Evolutionary conservation across 2,329 filamentous ascomycete genomes (phyloP).

Genomic region (Talaromyces sp.): DNA sequence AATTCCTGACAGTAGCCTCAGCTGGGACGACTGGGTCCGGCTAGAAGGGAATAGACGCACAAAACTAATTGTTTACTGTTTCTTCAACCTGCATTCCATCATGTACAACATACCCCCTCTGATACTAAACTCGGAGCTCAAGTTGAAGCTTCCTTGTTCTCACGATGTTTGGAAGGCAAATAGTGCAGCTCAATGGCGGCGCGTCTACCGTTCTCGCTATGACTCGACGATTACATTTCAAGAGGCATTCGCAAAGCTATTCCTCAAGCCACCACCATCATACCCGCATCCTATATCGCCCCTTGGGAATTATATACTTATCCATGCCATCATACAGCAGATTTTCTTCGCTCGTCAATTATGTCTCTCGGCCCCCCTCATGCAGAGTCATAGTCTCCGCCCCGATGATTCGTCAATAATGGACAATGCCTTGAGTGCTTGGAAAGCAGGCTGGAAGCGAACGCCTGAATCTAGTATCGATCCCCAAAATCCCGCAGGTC

Average conservation of each 20-base stretch:
- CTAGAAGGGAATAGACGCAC: slow-evolving; percentile 51
- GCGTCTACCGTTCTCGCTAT: slow-evolving; percentile 30
- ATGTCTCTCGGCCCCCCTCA: slow-evolving; percentile 40
- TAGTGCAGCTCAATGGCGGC: slow-evolving; percentile 48
- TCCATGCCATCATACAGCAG: slow-evolving; percentile 52
- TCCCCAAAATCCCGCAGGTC: slow-evolving; percentile 49
- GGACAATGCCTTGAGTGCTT: slow-evolving; percentile 45
- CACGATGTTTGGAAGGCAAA: slow-evolving; percentile 53
- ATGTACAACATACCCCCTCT: slow-evolving; percentile 59
- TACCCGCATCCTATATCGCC: slow-evolving; percentile 41
- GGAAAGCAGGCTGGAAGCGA: slow-evolving; percentile 51
- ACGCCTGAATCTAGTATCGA: slow-evolving; percentile 52
- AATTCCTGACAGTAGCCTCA: slow-evolving; percentile 34
- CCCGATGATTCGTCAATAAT: slow-evolving; percentile 42
- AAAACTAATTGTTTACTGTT: slow-evolving; percentile 54
- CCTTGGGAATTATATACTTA: slow-evolving; percentile 51
- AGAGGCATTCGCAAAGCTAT: slow-evolving; percentile 42
- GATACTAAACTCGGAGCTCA: slow-evolving; percentile 52
- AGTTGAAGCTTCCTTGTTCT: slow-evolving; percentile 51
- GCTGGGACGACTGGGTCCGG: slow-evolving; percentile 52
- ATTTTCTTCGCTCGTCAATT: slow-evolving; percentile 50
- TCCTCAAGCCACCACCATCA: slow-evolving; percentile 33
- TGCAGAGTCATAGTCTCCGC: slow-evolving; percentile 39
- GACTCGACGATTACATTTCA: slow-evolving; percentile 38
- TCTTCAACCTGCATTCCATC: slow-evolving; percentile 58